Conservation (phyloP, 192 early-diverging fungal genomes). For the Rhizoclosmatium sp. region DNA sequence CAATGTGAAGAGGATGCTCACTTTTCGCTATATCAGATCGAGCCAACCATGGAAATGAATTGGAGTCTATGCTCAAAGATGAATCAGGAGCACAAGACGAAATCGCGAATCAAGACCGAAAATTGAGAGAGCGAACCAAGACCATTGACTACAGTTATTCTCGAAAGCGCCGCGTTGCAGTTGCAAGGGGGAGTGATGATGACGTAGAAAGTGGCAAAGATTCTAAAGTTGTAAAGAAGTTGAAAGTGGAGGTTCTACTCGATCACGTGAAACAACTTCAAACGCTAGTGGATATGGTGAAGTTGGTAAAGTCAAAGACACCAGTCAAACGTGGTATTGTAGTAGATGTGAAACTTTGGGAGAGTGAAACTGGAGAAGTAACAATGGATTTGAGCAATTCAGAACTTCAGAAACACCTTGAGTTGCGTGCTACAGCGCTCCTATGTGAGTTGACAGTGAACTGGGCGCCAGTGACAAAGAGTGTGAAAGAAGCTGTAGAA, state of each 20-base stretch:
- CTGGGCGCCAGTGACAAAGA: slow-evolving; percentile 2
- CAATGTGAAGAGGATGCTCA: background rate
- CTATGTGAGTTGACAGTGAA: background rate
- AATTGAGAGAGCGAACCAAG: background rate
- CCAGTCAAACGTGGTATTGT: background rate
- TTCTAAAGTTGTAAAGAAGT: background rate
- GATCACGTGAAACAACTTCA: background rate
- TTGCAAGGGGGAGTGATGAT: no score
- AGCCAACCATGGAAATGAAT: background rate
- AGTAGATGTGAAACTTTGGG: background rate
- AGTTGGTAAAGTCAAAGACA: background rate
- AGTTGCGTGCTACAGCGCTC: background rate
- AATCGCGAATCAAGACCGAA: background rate
- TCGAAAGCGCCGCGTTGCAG: no score
- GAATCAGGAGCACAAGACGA: background rate
- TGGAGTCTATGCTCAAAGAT: background rate
- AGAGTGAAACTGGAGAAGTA: background rate
- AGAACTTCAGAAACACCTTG: background rate
- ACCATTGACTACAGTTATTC: no score
- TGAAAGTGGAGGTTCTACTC: background rate
- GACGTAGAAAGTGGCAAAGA: background rate
- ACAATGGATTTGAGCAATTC: no score
- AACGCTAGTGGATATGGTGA: background rate
- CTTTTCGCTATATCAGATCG: background rate
- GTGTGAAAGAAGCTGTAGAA: background rate